phyloP scores from a whole-genome alignment of 768 basidiomycete species.

The Xerocomellus dryophilus region DNA sequence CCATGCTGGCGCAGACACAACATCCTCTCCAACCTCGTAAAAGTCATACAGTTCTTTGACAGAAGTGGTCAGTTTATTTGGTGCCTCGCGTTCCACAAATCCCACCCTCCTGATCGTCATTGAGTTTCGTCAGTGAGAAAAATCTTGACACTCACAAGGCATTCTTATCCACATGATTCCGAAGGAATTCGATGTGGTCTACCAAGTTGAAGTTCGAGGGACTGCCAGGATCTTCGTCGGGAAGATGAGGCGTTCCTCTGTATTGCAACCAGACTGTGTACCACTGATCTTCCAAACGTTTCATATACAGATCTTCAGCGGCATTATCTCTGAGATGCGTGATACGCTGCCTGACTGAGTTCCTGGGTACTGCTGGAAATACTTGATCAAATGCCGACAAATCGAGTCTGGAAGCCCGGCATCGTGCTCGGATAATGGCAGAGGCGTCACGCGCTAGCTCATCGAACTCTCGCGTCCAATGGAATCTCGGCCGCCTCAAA shows the following conservation, averaged over 20 bases:
- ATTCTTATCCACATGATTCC: conserved; percentile 81
- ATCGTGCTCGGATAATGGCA: conserved; percentile 78
- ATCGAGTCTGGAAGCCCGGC: conserved; percentile 60
- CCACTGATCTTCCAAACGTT: conserved; percentile 81
- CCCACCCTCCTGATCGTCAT: conserved; percentile 55
- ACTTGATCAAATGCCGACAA: conserved; percentile 74
- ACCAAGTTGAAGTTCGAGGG: conserved; percentile 75
- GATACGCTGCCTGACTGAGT: conserved; percentile 68
- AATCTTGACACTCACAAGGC: conserved; percentile 60
- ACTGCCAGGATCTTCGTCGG: conserved; percentile 67
- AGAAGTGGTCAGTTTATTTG: conserved; percentile 40
- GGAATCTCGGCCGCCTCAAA: conserved; percentile 62
- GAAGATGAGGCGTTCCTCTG: conserved; percentile 62
- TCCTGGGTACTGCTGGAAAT: conserved; percentile 72
- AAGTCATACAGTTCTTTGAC: conserved; percentile 42
- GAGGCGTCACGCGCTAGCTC: conserved; percentile 85
- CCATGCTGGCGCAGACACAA: conserved; percentile 45
- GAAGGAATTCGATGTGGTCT: conserved; percentile 76
- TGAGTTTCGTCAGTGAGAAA: conserved; percentile 11
- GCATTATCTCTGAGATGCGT: conserved; percentile 56
- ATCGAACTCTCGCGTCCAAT: conserved; percentile 85
- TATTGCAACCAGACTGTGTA: conserved; percentile 71
- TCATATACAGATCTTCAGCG: conserved; percentile 71
- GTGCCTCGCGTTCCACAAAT: conserved; percentile 45
- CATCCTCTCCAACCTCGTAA: conserved; percentile 53